Base-by-base conservation (phyloP, 495 filamentous ascomycete species). In the Amniculicola lignicola region DNA sequence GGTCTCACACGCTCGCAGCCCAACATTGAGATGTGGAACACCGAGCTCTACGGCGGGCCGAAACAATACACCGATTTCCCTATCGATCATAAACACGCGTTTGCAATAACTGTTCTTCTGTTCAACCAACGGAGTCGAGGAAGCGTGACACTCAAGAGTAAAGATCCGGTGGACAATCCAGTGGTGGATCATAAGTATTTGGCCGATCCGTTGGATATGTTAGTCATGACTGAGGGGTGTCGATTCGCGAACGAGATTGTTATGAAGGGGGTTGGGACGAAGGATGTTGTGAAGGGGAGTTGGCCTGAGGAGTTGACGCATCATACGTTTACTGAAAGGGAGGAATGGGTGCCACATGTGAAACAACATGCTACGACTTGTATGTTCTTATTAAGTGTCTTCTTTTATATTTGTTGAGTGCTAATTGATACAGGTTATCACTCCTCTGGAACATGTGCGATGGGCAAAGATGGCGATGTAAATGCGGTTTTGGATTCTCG, bases 171-270 rank as follows among this genome's bases (percentile, higher is more conserved):
- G 4, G 78, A 72, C 4, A 75, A 77, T 15, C 75, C 82, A 0
- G 53, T 74, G 0, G 82, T 86, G 55, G 75, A 86, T 59, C 80
- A 82, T 0, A 73, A 72, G 22, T 82, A 79, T 61, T 68, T 88
- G 1, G 59, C 65, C 0, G 22, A 67, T 24, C 51, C 51, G 15
- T 51, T 64, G 15, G 64, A 67, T 38, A 43, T 51, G 18, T 15
- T 42, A 16, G 49, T 43, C 5, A 14, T 57, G 27, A 52, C 69
- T 37, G 70, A 76, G 44, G 57, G 12, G 14, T 61, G 57, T 24
- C 15, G 36, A 15, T 44, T 49, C 24, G 78, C 66, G 0, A 81
- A 80, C 56, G 78, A 82, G 57, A 75, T 82, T 54, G 73, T 79
- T 23, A 77, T 72, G 66, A 66, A 74, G 15, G 79, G 79, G 1